Conservation (phyloP, 2,329 filamentous ascomycete species). For the Bertia moriformis region DNA sequence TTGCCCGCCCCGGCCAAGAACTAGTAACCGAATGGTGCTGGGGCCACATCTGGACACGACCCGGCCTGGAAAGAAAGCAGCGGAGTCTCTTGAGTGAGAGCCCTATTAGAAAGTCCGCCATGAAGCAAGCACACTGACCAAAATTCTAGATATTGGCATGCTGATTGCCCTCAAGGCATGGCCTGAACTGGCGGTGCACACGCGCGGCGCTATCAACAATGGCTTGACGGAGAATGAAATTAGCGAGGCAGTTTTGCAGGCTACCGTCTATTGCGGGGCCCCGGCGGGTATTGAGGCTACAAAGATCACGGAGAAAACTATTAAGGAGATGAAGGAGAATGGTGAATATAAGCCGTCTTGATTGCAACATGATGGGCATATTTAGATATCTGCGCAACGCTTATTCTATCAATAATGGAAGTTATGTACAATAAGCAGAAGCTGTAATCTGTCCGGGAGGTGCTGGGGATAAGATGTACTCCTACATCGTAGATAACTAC, state of each 20-base stretch:
- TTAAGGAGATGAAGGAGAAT: conserved; percentile 11
- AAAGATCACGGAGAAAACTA: conserved; percentile 13
- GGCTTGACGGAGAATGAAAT: conserved; percentile 47
- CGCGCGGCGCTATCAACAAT: conserved; percentile 49
- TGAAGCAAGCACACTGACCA: no score
- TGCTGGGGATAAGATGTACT: no score
- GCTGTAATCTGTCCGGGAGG: no score
- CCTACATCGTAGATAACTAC: no score
- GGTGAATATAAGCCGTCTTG: not conserved
- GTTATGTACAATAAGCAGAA: no score
- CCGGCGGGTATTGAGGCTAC: conserved; percentile 25
- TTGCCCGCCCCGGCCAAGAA: conserved; percentile 44
- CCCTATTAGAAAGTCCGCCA: no score
- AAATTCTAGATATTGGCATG: conserved; percentile 54
- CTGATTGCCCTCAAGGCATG: conserved; percentile 44
- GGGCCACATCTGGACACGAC: conserved; percentile 49
- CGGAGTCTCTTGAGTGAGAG: no score
- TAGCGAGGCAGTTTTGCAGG: conserved; percentile 37
- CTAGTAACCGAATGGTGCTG: conserved; percentile 50
- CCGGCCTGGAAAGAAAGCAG: conserved; percentile 44
- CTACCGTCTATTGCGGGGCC: conserved; percentile 25
- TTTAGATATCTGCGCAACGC: no score
- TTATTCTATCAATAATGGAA: no score
- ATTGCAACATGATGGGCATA: no score
- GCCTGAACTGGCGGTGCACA: conserved; percentile 44